Evolutionary conservation across 2,329 filamentous ascomycete species (phyloP).

Genomic region (Cladosporium oxysporum): DNA sequence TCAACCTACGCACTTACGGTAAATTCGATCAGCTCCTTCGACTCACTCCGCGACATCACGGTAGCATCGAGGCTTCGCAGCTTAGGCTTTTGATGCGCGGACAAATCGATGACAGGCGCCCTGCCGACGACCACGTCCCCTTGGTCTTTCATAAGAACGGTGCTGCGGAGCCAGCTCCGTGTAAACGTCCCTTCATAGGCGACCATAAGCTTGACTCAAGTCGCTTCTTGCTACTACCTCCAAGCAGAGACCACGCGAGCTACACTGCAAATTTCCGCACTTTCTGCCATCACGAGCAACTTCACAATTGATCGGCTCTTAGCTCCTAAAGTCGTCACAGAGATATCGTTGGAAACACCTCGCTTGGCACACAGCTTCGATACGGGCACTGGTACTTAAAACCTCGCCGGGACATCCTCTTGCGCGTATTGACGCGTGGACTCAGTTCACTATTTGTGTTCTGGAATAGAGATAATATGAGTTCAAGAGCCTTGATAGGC

Average conservation of each 20-base stretch:
- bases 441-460: too few relatives aligned
- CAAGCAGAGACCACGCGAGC: too few relatives aligned
- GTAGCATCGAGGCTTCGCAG: not conserved
- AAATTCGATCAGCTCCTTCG: not conserved
- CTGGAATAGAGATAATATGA: too few relatives aligned
- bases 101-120: not conserved
- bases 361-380: not conserved
- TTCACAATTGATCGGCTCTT: not conserved
- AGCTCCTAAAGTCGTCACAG: not conserved
- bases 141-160: not conserved
- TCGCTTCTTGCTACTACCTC: not conserved
- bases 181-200: not conserved
- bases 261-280: not conserved
- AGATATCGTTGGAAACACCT: not conserved
- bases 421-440: not conserved
- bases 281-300: not conserved
- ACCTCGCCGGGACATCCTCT: not conserved
- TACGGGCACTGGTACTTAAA: not conserved
- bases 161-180: not conserved
- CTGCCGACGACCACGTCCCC: not conserved
- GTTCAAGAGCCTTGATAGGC: not conserved
- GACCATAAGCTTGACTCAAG: not conserved
- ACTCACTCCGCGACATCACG: not conserved
- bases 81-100: too few relatives aligned
- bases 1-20: not conserved